Percentiles rank a stretch among this genome's conserved stretches.
Conservation (phyloP, 768 basidiomycete species). For the Russula compacta region DNA sequence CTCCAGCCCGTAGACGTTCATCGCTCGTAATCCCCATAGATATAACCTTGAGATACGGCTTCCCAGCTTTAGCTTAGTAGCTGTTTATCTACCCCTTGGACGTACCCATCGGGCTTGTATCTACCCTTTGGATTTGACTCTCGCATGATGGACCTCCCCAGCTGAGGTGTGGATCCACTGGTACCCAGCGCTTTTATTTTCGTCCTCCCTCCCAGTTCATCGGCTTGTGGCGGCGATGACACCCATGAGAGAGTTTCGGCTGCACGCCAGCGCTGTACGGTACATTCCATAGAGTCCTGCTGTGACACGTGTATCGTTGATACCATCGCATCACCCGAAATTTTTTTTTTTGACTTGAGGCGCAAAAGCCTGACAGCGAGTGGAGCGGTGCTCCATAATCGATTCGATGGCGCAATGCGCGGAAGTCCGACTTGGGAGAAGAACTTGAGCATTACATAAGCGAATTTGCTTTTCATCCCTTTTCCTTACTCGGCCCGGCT, state of each 20-base stretch:
- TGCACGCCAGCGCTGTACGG: too few species aligned
- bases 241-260: not conserved
- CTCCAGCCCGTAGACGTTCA: not conserved
- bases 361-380: too few species aligned
- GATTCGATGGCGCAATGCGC: too few species aligned
- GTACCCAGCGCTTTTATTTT: not conserved
- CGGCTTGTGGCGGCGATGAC: not conserved
- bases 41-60: not conserved
- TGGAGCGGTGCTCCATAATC: too few species aligned
- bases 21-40: not conserved
- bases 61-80: not conserved
- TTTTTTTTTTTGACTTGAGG: too few species aligned
- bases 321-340: too few species aligned
- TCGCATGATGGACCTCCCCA: not conserved
- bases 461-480: too few species aligned
- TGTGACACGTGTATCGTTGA: not conserved
- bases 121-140: not conserved
- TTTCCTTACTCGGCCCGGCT: too few species aligned
- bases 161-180: not conserved
- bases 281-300: not conserved
- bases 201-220: not conserved
- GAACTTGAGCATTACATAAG: too few species aligned
- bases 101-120: not conserved
- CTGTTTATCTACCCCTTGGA: not conserved
- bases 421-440: too few species aligned